These are phyloP conservation scores for Penicillium occitanis DNA, from an alignment of 2,329 filamentous ascomycete species.

Conservation along the genomic window DNA sequence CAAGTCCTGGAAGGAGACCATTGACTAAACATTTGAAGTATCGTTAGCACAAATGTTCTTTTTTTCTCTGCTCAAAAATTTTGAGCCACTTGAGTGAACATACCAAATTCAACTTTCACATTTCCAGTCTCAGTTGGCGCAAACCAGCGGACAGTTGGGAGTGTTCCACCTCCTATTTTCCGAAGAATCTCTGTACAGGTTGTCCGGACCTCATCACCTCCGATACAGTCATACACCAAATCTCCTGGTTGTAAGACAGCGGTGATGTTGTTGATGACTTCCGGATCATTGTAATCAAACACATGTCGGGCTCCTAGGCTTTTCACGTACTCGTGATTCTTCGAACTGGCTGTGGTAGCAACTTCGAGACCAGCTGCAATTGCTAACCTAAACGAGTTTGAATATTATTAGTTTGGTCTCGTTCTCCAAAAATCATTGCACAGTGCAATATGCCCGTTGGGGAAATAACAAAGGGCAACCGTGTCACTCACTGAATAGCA, in stretches of 20 bases:
- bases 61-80: background rate
- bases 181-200: background rate
- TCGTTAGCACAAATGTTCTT: background rate
- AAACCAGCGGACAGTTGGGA: slow-evolving; percentile 10
- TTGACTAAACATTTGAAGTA: background rate
- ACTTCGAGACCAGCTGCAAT: slow-evolving; percentile 32
- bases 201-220: slow-evolving; percentile 36
- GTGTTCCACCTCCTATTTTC: slow-evolving; percentile 9
- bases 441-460: background rate
- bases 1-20: slow-evolving; percentile 5
- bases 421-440: background rate
- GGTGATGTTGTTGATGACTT: slow-evolving; percentile 39
- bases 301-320: slow-evolving; percentile 35
- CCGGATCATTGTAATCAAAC: slow-evolving; percentile 43
- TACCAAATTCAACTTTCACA: slow-evolving; percentile 10
- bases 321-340: slow-evolving; percentile 35
- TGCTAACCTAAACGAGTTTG: slow-evolving; percentile 31
- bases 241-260: slow-evolving; percentile 17
- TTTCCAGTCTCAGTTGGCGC: background rate
- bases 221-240: slow-evolving; percentile 23
- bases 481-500: slow-evolving; percentile 28
- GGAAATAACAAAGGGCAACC: slow-evolving; percentile 22
- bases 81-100: background rate
- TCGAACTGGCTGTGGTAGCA: slow-evolving; percentile 39
- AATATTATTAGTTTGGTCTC: background rate